These are phyloP conservation scores for Eucalyptus leucophloia DNA, from an alignment of 345 rosid genomes.

Conservation along the genomic window DNA sequence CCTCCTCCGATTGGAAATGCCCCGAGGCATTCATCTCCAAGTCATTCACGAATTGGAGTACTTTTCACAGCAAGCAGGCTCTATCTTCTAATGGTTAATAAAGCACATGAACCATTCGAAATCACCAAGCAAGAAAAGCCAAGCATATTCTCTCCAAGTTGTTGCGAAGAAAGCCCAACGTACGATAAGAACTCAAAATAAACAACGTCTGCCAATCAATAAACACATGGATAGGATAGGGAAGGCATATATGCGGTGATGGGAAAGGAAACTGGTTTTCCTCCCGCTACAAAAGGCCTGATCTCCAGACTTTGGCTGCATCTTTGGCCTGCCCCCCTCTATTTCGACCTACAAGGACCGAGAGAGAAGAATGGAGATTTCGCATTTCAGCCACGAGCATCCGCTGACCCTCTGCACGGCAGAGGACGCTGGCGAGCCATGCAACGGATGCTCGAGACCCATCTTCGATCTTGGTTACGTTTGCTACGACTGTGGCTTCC, in stretches of 20 bases:
- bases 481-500: slow-evolving; percentile 1
- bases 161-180: background rate
- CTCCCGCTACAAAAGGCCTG: background rate
- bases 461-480: background rate
- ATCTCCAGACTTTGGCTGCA: background rate
- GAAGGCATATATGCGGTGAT: background rate
- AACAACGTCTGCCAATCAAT: background rate
- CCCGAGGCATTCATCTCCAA: background rate
- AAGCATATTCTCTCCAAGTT: background rate
- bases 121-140: background rate
- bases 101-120: background rate
- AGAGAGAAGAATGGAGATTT: background rate
- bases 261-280: background rate
- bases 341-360: background rate
- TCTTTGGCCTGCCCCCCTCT: background rate
- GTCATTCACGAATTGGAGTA: background rate
- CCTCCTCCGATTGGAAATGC: background rate
- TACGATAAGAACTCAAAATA: background rate
- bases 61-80: background rate
- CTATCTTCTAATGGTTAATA: background rate
- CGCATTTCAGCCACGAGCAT: slow-evolving; percentile 2
- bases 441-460: slow-evolving; percentile 1
- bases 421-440: background rate
- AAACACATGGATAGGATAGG: background rate
- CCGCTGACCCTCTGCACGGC: background rate